phyloP scores from a whole-genome alignment of 805 yeast species.

The Wickerhamiella sorbophila region DNA sequence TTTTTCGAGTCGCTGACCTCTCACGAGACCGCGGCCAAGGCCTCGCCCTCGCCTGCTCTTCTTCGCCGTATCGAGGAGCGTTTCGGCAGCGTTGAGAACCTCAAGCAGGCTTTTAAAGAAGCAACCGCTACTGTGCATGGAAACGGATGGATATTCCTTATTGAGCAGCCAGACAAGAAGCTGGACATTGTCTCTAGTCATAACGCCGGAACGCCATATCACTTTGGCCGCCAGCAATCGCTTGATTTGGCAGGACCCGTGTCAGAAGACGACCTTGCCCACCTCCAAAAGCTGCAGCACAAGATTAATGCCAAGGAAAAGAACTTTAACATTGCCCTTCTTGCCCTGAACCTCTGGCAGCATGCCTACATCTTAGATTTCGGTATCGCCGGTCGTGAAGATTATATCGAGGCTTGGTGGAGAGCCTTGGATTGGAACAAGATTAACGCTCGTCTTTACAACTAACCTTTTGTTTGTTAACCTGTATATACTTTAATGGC shows the following conservation, averaged over 20 bases:
- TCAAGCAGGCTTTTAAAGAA: constrained; percentile 52
- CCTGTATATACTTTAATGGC: too few species aligned
- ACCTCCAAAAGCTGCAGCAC: constrained; percentile 31
- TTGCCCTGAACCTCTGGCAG: constrained; percentile 79
- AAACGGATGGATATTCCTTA: constrained; percentile 83
- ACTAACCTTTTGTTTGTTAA: too few species aligned
- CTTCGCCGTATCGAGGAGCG: constrained; percentile 36
- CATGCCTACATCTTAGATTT: constrained; percentile 74
- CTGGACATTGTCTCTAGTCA: constrained; percentile 71
- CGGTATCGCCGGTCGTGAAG: constrained; percentile 58
- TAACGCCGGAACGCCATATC: constrained; percentile 75
- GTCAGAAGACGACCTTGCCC: constrained; percentile 36
- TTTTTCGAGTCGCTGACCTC: constrained; percentile 33
- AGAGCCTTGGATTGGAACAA: constrained; percentile 68
- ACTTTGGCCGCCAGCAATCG: constrained; percentile 43
- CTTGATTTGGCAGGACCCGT: constrained; percentile 67
- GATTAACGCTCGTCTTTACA: constrained; percentile 17
- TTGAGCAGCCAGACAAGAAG: constrained; percentile 38
- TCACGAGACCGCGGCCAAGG: constrained; percentile 11
- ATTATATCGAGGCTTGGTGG: constrained; percentile 63
- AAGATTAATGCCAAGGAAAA: constrained; percentile 22
- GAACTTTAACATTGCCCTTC: constrained; percentile 41
- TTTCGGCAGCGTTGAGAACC: constrained; percentile 67
- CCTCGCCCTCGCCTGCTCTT: constrained; percentile 16
- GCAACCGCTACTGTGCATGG: constrained; percentile 67